These are phyloP conservation scores for Fusarium duplospermum DNA, from an alignment of 2,329 filamentous ascomycete genomes.

Conservation along the genomic window DNA sequence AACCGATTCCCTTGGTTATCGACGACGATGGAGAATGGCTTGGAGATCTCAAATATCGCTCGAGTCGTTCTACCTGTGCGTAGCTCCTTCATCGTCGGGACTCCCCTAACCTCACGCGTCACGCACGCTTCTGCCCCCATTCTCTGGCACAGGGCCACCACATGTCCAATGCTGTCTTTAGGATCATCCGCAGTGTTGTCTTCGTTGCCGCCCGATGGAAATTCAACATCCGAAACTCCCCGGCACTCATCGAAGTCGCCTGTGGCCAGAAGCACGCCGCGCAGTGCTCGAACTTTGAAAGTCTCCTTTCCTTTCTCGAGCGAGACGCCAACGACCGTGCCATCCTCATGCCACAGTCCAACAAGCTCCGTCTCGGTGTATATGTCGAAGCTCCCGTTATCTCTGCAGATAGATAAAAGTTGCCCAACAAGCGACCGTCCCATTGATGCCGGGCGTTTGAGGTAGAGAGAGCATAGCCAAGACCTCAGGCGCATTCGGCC, in stretches of 20 bases:
- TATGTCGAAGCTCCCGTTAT: background rate
- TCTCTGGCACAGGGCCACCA: background rate
- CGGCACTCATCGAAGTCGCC: background rate
- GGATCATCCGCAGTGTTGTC: background rate
- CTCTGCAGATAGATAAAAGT: background rate
- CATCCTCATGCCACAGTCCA: background rate
- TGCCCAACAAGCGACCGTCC: background rate
- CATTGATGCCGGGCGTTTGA: background rate
- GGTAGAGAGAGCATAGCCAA: background rate
- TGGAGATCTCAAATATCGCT: background rate
- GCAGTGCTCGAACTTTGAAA: background rate
- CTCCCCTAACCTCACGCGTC: background rate
- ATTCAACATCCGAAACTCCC: background rate
- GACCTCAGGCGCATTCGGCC: background rate
- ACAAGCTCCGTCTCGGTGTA: background rate
- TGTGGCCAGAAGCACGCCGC: background rate
- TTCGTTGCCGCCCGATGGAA: background rate
- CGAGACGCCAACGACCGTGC: background rate
- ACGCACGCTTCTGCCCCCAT: background rate
- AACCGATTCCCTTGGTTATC: background rate
- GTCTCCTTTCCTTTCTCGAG: background rate
- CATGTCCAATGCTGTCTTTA: background rate
- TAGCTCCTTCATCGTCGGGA: background rate
- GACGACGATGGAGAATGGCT: background rate
- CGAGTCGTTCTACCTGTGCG: background rate